Base-by-base conservation (phyloP, 768 basidiomycete species). In the Pleurotus eryngii region DNA sequence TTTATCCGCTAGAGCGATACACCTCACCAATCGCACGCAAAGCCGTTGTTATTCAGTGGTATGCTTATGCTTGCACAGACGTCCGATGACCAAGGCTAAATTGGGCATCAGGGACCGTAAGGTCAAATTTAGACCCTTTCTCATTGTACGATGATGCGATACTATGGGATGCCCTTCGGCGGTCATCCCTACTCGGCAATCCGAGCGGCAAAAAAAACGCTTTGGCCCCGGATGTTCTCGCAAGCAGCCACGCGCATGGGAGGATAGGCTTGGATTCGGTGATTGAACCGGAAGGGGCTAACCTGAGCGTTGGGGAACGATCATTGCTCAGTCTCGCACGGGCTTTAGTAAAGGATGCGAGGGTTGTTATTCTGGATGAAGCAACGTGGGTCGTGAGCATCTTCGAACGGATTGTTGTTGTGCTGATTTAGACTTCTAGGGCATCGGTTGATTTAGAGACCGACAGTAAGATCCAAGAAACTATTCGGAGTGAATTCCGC, bases 361-460 rank as follows among this genome's bases (percentile, higher is more conserved):
- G 80, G 64, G 83, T 93, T 39, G 83, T 92, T 27, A 81, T 94
- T 35, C 75, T 94, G 12, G 92, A 94, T 67, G 90, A 92, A 73
- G 90, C 90, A 0, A 92, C 77, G 73, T 75, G 53, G 57, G 70
- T 65, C n/a, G 4, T 35, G 30, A 35, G 30, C 8, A 3, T 35
- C 30, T 9, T 35, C 30, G 8, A 35, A 35, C 30, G 9, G 30
- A 35, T 35, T 9, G 30, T n/a, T n/a, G n/a, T n/a, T n/a, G 30
- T 9, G 11, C 30, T 35, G 30, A 35, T 35, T 9, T 9, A 35
- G 30, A 35, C 50, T 38, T 53, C 60, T 51, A 35, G 65, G 73
- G 87, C 87, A 9, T 87, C 86, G 4, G 87, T 91, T 11, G 88
- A 90, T 63, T 76, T 85, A 49, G 89, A 88, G 67, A 93, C 90